Percentiles rank a stretch among this genome's conserved stretches.
These are phyloP conservation scores for Ilyonectria destructans DNA, from an alignment of 2,329 filamentous ascomycete species.

Conservation along the genomic window DNA sequence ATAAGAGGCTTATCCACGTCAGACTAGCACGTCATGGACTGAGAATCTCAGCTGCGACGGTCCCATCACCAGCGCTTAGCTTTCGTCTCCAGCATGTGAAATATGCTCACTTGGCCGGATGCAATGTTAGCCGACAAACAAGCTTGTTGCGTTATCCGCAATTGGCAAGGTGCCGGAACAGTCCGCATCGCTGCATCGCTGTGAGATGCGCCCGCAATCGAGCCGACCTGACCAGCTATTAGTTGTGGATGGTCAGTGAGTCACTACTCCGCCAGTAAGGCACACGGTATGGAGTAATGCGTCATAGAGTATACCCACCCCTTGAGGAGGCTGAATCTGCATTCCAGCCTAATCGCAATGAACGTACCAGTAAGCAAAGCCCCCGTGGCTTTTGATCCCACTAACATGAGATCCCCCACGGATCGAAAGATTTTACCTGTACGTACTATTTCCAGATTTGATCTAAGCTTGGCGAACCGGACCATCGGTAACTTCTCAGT, in stretches of 20 bases:
- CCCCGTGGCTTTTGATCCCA: background rate
- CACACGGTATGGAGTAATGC: background rate
- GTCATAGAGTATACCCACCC: slow-evolving; percentile 1
- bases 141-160: slow-evolving; percentile 1
- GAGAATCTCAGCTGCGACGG: background rate
- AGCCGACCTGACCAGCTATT: background rate
- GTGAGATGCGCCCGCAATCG: background rate
- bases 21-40: slow-evolving; percentile 1
- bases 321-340: background rate
- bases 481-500: background rate
- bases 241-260: background rate
- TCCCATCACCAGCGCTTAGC: background rate
- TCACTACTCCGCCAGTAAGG: background rate
- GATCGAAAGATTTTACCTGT: background rate
- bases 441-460: background rate
- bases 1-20: background rate
- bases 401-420: background rate
- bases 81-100: background rate
- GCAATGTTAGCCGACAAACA: background rate
- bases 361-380: background rate
- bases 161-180: background rate
- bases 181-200: background rate
- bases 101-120: background rate
- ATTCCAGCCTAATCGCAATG: slow-evolving; percentile 4
- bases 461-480: slow-evolving; percentile 1